These are phyloP conservation scores for Cyberlindnera japonica DNA, from an alignment of 805 yeast species.

Conservation along the genomic window DNA sequence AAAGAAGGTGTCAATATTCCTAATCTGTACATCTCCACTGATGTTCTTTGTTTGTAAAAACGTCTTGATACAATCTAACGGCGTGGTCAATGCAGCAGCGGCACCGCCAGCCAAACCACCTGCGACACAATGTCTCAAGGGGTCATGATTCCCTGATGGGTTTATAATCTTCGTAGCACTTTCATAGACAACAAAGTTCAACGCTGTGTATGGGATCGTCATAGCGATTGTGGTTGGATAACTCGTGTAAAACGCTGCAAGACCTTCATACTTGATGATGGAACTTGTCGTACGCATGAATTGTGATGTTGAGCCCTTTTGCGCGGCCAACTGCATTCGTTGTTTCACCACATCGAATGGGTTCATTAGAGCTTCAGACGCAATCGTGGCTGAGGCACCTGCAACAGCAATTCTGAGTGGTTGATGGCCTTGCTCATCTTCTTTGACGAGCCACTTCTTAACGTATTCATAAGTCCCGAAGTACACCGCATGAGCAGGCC, in stretches of 20 bases:
- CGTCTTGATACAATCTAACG: slow-evolving; percentile 90
- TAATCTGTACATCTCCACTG: slow-evolving; percentile 36
- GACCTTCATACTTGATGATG: slow-evolving; percentile 49
- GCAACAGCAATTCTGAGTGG: slow-evolving; percentile 82
- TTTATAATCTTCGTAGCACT: slow-evolving; percentile 68
- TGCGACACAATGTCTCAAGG: slow-evolving; percentile 85
- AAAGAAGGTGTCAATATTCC: slow-evolving; percentile 57
- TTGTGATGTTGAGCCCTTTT: slow-evolving; percentile 4
- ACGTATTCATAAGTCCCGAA: slow-evolving; percentile 87
- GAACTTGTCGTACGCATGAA: slow-evolving; percentile 15
- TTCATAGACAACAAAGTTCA: slow-evolving; percentile 91
- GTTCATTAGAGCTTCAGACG: slow-evolving; percentile 93
- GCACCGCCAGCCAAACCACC: slow-evolving; percentile 94
- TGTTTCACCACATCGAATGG: slow-evolving; percentile 96
- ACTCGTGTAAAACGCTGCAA: slow-evolving; percentile 77
- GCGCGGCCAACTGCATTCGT: slow-evolving; percentile 68
- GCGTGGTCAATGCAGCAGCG: slow-evolving; percentile 94
- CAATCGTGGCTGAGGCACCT: slow-evolving; percentile 89
- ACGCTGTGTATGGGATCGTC: slow-evolving; percentile 91
- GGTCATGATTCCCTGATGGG: slow-evolving; percentile 76
- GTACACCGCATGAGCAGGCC: slow-evolving; percentile 98
- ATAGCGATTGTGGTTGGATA: slow-evolving; percentile 94
- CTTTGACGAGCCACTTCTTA: slow-evolving; percentile 33
- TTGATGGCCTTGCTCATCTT: slow-evolving; percentile 46
- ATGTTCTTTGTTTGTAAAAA: slow-evolving; percentile 79